Percentiles rank a stretch among this genome's conserved stretches.
Evolutionary conservation across 176 grass and related monocot species (phyloP).

Genomic region (Avena eriantha): DNA sequence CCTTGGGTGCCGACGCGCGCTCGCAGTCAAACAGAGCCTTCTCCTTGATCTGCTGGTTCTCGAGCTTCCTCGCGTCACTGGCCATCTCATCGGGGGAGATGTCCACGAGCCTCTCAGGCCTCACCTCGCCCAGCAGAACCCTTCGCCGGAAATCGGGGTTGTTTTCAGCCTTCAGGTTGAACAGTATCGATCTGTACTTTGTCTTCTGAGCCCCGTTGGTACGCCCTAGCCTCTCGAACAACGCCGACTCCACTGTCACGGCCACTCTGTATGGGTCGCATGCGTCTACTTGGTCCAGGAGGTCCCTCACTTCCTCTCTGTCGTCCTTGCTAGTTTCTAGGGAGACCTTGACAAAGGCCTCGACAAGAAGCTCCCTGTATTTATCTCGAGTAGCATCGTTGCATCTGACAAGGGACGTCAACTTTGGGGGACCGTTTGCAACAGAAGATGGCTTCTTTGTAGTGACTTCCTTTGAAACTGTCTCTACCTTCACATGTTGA

Average conservation of each 20-base stretch:
- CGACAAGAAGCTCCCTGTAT: slow-evolving; percentile 75
- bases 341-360: slow-evolving; percentile 75
- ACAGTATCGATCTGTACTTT: slow-evolving; percentile 89
- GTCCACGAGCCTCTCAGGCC: slow-evolving; percentile 51
- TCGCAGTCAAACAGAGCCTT: slow-evolving; percentile 86
- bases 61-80: slow-evolving; percentile 70
- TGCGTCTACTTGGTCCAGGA: slow-evolving; percentile 69
- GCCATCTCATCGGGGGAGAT: slow-evolving; percentile 75
- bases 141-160: slow-evolving; percentile 79
- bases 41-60: slow-evolving; percentile 80
- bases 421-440: slow-evolving; percentile 46
- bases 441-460: slow-evolving; percentile 51
- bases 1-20: slow-evolving; percentile 64
- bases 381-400: slow-evolving; percentile 70
- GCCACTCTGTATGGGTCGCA: slow-evolving; percentile 77
- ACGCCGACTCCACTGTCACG: slow-evolving; percentile 65
- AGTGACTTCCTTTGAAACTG: slow-evolving; percentile 43
- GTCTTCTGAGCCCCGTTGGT: slow-evolving; percentile 71
- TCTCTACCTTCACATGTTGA: slow-evolving; percentile 48
- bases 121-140: slow-evolving; percentile 70
- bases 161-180: slow-evolving; percentile 80
- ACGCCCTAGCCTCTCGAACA: slow-evolving; percentile 77
- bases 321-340: slow-evolving; percentile 65
- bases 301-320: slow-evolving; percentile 70
- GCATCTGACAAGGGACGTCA: slow-evolving; percentile 73